A percentile compares a stretch with the other conserved stretches of the same genome.
These are phyloP conservation scores for Bjerkandera adusta DNA, from an alignment of 1,284 basidiomycete species.

Conservation along the genomic window DNA sequence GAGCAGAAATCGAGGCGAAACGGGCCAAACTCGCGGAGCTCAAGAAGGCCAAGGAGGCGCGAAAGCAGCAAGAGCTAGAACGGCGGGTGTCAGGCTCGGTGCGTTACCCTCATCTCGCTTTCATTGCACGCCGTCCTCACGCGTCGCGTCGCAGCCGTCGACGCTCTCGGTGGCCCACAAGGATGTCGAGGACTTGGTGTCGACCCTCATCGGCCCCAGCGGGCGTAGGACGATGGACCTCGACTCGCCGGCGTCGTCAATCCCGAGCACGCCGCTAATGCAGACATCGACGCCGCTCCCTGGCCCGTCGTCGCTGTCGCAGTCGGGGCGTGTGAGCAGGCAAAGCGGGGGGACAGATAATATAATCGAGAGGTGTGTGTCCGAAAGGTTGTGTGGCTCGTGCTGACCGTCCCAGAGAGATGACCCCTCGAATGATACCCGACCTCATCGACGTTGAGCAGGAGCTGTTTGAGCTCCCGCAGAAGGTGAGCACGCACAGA, in stretches of 20 bases:
- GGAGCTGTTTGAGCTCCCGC: slow-evolving; percentile 87
- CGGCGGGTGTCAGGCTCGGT: slow-evolving; percentile 3
- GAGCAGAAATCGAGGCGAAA: slow-evolving; percentile 91
- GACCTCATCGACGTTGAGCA: slow-evolving; percentile 85
- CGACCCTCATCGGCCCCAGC: slow-evolving; percentile 44
- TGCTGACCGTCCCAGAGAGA: slow-evolving; percentile 39
- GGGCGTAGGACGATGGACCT: slow-evolving; percentile 5
- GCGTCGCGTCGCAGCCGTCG: neutral
- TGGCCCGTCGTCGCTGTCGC: slow-evolving; percentile 41
- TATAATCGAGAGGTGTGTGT: slow-evolving; percentile 60
- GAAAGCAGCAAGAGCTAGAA: slow-evolving; percentile 45
- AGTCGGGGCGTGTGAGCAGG: slow-evolving; percentile 61
- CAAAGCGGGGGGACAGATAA: slow-evolving; percentile 68
- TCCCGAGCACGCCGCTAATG: slow-evolving; percentile 69
- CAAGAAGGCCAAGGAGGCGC: slow-evolving; percentile 67
- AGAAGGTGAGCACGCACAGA: slow-evolving; percentile 52
- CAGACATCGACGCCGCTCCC: slow-evolving; percentile 37
- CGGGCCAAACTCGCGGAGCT: slow-evolving; percentile 85
- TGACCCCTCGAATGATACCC: slow-evolving; percentile 63
- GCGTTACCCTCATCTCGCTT: neutral
- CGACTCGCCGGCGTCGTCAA: slow-evolving; percentile 34
- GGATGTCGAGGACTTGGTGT: slow-evolving; percentile 72
- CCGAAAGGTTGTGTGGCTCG: neutral
- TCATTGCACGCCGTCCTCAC: neutral
- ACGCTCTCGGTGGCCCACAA: slow-evolving; percentile 33